Base-by-base conservation (phyloP, 768 basidiomycete genomes). In the Leucosporidium scottii region DNA sequence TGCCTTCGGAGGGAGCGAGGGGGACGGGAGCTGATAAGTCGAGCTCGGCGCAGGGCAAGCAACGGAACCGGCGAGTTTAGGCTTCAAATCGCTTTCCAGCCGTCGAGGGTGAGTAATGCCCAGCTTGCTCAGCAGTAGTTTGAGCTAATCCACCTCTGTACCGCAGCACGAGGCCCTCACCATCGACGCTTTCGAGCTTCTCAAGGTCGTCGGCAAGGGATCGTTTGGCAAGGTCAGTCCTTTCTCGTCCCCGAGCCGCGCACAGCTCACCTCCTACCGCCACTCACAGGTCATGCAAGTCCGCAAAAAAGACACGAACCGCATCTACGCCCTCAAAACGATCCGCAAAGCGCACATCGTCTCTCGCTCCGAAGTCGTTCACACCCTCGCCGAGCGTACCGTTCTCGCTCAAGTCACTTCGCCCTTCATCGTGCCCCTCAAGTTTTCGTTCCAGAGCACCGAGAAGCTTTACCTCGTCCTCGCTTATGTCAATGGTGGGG, bases 261-360 rank as follows among this genome's bases (percentile, higher is more conserved):
- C n/a, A n/a, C n/a, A n/a, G n/a, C n/a, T n/a, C n/a, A n/a, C n/a
- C n/a, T n/a, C n/a, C n/a, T n/a, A n/a, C n/a, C n/a, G n/a, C n/a
- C n/a, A n/a, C n/a, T n/a, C n/a, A n/a, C 74, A 91, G 90, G 93
- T 98, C 69, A 93, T 98, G 87, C 94, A 98, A 87, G 94, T 97
- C 70, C 85, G 93, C 66, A 98, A 98, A 77, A 88, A 92, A 57
- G 93, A 98, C 77, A 97, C 94, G 0, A 85, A 85, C 58, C 90
- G 94, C 65, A 96, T 98, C 74, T 98, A 98, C 74, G 94, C 94
- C 0, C 81, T 98, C 59, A 97, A 98, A 80, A 96, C 96, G 4
- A 97, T 98, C 75, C 86, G 93, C 61, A 99, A 99, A 79, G 94
- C 93, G 31, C 85, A 86, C 72, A 98, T 98, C 73, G 94, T 97